Evolutionary conservation across 2,329 filamentous ascomycete genomes (phyloP).

Genomic region (Penicillium janthinellum): DNA sequence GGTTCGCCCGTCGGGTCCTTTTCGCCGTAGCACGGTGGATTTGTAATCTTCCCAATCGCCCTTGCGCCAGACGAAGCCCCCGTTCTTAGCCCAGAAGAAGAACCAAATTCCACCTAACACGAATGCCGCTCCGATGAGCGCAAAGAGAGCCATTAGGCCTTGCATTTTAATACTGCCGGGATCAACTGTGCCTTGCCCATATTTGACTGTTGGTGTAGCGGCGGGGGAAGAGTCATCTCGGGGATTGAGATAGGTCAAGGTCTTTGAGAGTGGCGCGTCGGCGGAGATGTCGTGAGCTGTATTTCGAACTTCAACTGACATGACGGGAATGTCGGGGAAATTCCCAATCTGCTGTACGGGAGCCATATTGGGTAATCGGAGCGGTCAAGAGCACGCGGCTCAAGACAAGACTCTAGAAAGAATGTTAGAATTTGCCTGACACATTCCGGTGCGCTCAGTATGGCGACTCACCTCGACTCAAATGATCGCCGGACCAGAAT

Average conservation of each 20-base stretch:
- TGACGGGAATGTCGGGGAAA: conserved; percentile 26
- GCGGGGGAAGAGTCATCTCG: conserved; percentile 29
- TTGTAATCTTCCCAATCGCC: conserved; percentile 99
- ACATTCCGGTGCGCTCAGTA: conserved; percentile 7
- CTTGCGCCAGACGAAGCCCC: conserved; percentile 83
- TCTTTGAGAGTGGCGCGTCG: conserved; percentile 24
- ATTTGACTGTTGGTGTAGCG: conserved; percentile 17
- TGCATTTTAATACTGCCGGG: conserved; percentile 51
- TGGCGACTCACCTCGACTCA: conserved; percentile 15
- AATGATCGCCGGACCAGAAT: conserved; percentile 18
- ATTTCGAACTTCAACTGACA: conserved; percentile 21
- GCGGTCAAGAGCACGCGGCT: conserved; percentile 40
- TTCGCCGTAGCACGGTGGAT: conserved; percentile 83
- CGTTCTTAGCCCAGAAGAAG: conserved; percentile 98
- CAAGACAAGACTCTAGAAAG: conserved; percentile 33
- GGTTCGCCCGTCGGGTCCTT: conserved; percentile 84
- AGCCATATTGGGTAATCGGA: conserved; percentile 32
- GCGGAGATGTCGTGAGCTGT: conserved; percentile 12
- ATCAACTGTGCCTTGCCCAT: conserved; percentile 43
- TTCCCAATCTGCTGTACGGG: conserved; percentile 30
- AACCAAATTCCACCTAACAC: conserved; percentile 85
- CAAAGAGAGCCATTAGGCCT: conserved; percentile 83
- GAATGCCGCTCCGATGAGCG: conserved; percentile 75
- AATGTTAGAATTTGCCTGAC: conserved; percentile 11
- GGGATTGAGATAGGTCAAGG: conserved; percentile 31